Percentiles rank a stretch among this genome's conserved stretches.
phyloP scores from a whole-genome alignment of 2,329 filamentous ascomycete genomes.

The Phyllosticta capitalensis region DNA sequence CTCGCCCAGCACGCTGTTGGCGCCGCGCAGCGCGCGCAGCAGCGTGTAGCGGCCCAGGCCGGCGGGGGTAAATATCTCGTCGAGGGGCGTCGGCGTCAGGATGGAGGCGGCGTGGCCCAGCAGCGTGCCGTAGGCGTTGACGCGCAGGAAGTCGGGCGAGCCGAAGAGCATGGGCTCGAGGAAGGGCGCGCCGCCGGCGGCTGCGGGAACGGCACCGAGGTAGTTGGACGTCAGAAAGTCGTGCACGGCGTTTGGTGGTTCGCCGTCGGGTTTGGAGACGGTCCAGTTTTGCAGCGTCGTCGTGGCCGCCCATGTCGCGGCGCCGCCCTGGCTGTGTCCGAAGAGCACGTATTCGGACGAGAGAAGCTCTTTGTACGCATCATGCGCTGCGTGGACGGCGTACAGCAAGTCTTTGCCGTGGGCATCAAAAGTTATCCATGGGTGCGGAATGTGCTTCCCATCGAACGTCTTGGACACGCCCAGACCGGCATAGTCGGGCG shows the following conservation, averaged over 20 bases:
- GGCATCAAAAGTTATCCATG: conserved; percentile 30
- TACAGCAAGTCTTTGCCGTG: conserved; percentile 37
- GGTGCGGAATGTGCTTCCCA: conserved; percentile 20
- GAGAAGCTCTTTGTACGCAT: conserved; percentile 28
- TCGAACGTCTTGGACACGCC: conserved; percentile 8
- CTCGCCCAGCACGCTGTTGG: background rate
- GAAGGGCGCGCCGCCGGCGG: background rate
- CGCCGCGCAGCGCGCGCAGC: background rate
- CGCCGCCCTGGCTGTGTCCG: conserved; percentile 41
- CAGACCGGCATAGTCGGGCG: conserved; percentile 19
- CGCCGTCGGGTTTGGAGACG: too few species aligned
- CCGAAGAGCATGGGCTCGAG: background rate
- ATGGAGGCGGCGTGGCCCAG: background rate
- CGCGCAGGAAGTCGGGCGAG: background rate
- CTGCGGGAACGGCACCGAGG: background rate
- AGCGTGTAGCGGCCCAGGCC: background rate
- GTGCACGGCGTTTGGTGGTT: background rate
- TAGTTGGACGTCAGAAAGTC: background rate
- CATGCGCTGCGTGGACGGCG: conserved; percentile 33
- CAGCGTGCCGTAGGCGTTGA: too few species aligned
- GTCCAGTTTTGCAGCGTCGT: background rate
- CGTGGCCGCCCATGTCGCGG: conserved; percentile 32
- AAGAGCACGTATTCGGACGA: conserved; percentile 35
- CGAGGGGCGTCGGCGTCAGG: background rate
- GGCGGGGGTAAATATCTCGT: background rate